phyloP scores from a whole-genome alignment of 2,329 filamentous ascomycete species.

The Huntiella abstrusa region DNA sequence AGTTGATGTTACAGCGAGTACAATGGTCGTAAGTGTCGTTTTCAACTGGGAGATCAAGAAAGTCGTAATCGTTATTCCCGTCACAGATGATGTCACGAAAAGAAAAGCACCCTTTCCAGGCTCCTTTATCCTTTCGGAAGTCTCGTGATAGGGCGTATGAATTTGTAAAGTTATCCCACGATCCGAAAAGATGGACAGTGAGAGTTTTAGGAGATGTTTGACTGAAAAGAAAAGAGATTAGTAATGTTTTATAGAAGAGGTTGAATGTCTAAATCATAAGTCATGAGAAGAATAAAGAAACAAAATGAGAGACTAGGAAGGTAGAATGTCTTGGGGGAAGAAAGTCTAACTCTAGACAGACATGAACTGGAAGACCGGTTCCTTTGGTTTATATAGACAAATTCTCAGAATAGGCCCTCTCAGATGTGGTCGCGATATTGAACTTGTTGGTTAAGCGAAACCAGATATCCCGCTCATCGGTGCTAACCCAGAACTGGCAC shows the following conservation, averaged over 20 bases:
- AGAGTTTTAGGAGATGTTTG: slow-evolving; percentile 40
- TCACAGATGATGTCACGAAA: slow-evolving; percentile 76
- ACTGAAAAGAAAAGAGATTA: slow-evolving; percentile 19
- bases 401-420: too few species aligned
- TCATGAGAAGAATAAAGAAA: slow-evolving; percentile 15
- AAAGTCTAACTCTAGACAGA: too few species aligned
- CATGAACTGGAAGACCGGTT: too few species aligned
- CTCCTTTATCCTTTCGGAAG: slow-evolving; percentile 47
- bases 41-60: not conserved
- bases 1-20: not conserved
- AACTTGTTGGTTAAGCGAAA: too few species aligned
- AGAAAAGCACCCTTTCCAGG: slow-evolving; percentile 75
- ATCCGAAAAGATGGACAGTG: slow-evolving; percentile 67
- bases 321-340: too few species aligned
- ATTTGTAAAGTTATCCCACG: slow-evolving; percentile 84
- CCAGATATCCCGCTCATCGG: too few species aligned
- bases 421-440: too few species aligned
- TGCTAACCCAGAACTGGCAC: too few species aligned
- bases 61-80: slow-evolving; percentile 20
- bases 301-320: too few species aligned
- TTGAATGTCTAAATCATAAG: slow-evolving; percentile 3
- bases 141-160: slow-evolving; percentile 71
- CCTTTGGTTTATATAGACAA: too few species aligned
- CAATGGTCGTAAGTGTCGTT: not conserved
- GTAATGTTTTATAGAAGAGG: too few species aligned